Evolutionary conservation across 2,329 filamentous ascomycete species (phyloP).

Genomic region (Colletotrichum lini): DNA sequence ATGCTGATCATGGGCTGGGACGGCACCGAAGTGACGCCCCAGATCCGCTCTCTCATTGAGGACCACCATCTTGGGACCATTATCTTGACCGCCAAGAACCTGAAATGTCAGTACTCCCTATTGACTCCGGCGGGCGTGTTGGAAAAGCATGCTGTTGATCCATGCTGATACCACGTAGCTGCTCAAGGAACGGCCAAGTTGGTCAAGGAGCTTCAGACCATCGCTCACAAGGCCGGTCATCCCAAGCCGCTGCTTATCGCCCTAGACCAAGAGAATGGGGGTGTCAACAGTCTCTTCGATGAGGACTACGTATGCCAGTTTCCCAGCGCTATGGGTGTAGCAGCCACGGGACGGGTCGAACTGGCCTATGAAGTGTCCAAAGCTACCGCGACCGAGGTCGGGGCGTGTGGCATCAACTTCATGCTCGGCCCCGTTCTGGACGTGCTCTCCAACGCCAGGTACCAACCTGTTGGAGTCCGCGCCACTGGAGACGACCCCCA

Average conservation of each 20-base stretch:
- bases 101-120: constrained; percentile 75
- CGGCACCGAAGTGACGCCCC: constrained; percentile 85
- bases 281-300: constrained; percentile 96
- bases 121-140: not conserved
- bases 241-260: constrained; percentile 91
- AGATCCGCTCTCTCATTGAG: constrained; percentile 85
- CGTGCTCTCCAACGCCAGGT: constrained; percentile 92
- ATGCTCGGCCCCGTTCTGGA: constrained; percentile 95
- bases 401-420: constrained; percentile 94
- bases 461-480: constrained; percentile 90
- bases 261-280: constrained; percentile 97
- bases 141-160: constrained; percentile 18
- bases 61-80: constrained; percentile 92
- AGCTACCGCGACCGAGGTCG: constrained; percentile 92
- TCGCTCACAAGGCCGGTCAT: constrained; percentile 91
- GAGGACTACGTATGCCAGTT: constrained; percentile 97
- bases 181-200: constrained; percentile 90
- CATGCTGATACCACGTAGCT: constrained; percentile 66
- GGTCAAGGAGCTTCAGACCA: constrained; percentile 92
- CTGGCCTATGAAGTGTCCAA: constrained; percentile 92
- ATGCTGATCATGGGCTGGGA: constrained; percentile 89
- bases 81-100: constrained; percentile 85
- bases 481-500: constrained; percentile 94
- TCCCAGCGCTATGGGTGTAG: constrained; percentile 95
- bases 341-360: constrained; percentile 89